Percentiles rank a stretch among this genome's conserved stretches.
Conservation (phyloP, 2,329 filamentous ascomycete species). For the Colletotrichum tropicale region DNA sequence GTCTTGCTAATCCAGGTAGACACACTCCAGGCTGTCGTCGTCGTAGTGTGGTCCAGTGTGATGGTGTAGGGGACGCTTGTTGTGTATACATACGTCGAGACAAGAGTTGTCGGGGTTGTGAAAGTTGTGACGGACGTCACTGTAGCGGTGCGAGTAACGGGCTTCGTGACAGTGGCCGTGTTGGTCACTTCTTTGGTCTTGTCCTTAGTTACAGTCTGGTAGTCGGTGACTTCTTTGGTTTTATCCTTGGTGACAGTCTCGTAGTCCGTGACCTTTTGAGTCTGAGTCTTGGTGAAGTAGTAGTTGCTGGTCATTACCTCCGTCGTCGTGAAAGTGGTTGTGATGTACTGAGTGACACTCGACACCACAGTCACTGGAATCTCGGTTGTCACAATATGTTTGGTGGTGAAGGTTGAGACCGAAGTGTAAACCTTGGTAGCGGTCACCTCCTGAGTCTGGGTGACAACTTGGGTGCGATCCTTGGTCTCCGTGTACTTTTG, state of each 20-base stretch:
- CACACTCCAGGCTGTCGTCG: conserved; percentile 3
- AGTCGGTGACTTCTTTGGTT: background rate
- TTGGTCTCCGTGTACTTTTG: conserved; percentile 7
- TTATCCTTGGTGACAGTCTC: background rate
- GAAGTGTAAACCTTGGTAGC: conserved; percentile 9
- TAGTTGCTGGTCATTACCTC: conserved; percentile 6
- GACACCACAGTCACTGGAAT: conserved; percentile 18
- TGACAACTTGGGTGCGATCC: conserved; percentile 5
- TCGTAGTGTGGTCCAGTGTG: conserved; percentile 9
- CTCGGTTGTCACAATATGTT: background rate
- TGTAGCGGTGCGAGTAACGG: conserved; percentile 14
- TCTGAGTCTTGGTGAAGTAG: conserved; percentile 13
- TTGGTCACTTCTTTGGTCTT: background rate
- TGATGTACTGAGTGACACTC: conserved; percentile 8
- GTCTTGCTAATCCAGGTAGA: conserved; percentile 1
- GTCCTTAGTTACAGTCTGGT: background rate
- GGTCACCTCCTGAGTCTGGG: conserved; percentile 11
- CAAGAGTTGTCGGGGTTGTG: conserved; percentile 7
- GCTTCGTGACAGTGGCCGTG: background rate
- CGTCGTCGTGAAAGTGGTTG: conserved; percentile 10
- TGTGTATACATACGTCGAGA: conserved; percentile 17
- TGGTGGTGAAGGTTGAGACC: conserved; percentile 11
- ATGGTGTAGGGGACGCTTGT: conserved; percentile 18
- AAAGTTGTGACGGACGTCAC: background rate
- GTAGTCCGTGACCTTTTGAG: background rate